Percentiles rank a stretch among this genome's conserved stretches.
Evolutionary conservation across 1,284 basidiomycete genomes (phyloP).

Genomic region (Abortiporus biennis): DNA sequence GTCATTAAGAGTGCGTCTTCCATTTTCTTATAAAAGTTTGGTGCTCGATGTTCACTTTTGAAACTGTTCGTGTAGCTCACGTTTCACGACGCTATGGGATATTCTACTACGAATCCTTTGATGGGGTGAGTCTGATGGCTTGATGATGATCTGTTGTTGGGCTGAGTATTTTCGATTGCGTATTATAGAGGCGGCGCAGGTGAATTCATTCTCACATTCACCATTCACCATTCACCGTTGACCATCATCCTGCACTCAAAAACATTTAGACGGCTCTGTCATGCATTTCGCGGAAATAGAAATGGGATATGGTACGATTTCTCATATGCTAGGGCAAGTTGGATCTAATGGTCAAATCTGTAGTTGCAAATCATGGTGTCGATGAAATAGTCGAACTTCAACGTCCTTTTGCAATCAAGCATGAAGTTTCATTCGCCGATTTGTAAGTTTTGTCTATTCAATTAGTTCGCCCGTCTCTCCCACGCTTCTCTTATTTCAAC

Average conservation of each 20-base stretch:
- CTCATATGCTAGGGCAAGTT: neutral
- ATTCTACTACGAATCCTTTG: conserved; percentile 16
- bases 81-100: conserved; percentile 36
- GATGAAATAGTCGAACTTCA: conserved; percentile 30
- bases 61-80: conserved; percentile 14
- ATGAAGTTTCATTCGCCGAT: conserved; percentile 32
- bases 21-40: conserved; percentile 15
- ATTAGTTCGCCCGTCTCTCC: neutral
- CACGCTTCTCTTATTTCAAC: neutral
- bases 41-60: neutral
- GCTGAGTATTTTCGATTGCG: too few relatives aligned
- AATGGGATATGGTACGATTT: conserved; percentile 20
- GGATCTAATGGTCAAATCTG: neutral
- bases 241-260: neutral
- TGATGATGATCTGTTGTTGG: too few relatives aligned
- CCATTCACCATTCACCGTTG: conserved; percentile 2
- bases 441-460: conserved; percentile 22
- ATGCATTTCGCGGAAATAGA: conserved; percentile 29
- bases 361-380: conserved; percentile 25
- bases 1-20: neutral
- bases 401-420: conserved; percentile 26
- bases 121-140: conserved; percentile 26
- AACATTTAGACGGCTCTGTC: conserved; percentile 27
- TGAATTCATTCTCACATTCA: too few relatives aligned
- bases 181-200: conserved; percentile 21